Evolutionary conservation across 495 filamentous ascomycete species (phyloP).

Genomic region (Rostrohypoxylon terebratum): DNA sequence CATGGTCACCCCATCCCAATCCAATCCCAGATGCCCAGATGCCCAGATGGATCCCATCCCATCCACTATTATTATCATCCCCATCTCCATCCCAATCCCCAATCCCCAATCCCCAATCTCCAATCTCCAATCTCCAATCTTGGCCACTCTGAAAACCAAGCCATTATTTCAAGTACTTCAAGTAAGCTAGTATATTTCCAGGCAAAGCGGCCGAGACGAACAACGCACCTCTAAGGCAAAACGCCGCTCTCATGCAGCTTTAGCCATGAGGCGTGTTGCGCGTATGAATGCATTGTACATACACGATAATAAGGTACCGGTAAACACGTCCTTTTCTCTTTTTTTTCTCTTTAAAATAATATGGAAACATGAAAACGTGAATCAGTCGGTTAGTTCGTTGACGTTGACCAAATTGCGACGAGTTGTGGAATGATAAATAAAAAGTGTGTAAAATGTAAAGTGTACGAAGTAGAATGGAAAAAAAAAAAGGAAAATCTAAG

Average conservation of each 20-base stretch:
- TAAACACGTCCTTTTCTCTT: neutral
- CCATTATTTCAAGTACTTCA: neutral
- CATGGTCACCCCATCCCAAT: neutral
- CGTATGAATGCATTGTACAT: neutral
- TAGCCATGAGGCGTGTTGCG: neutral
- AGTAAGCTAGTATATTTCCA: neutral
- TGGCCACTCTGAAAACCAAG: constrained; percentile 15
- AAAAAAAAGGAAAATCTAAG: neutral
- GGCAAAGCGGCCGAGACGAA: constrained; percentile 7
- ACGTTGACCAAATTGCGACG: constrained; percentile 5
- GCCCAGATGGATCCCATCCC: no score
- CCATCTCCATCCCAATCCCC: neutral
- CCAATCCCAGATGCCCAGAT: neutral
- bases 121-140: neutral
- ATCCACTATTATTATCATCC: no score
- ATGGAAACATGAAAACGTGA: neutral
- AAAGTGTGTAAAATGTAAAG: no score
- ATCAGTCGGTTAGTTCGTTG: neutral
- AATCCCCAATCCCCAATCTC: neutral
- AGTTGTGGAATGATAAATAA: neutral
- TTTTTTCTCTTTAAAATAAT: neutral
- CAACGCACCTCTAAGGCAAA: neutral
- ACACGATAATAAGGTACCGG: neutral
- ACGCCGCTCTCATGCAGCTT: constrained; percentile 6
- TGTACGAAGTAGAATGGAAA: neutral